Percentiles rank a stretch among this genome's conserved stretches.
Conservation (phyloP, 1,284 basidiomycete genomes). For the Rhizoctonia solani region DNA sequence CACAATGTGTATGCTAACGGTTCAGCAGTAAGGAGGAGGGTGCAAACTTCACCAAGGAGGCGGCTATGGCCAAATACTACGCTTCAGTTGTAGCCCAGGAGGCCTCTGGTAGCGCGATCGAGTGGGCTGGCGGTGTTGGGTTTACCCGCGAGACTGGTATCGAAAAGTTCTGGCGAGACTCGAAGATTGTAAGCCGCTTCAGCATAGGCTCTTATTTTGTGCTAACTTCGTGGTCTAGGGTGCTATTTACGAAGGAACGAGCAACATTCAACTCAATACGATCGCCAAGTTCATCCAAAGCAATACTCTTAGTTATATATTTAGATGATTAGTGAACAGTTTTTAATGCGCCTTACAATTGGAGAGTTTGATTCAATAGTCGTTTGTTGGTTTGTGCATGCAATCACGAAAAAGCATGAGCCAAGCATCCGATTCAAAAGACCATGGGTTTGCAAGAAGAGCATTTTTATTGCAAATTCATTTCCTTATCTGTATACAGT, state of each 20-base stretch:
- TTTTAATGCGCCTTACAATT: too few species aligned
- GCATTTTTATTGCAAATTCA: too few species aligned
- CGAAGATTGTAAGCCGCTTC: conserved; percentile 76
- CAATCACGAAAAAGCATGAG: too few species aligned
- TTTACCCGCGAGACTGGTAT: conserved; percentile 95
- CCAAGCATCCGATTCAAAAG: too few species aligned
- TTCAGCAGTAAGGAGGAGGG: conserved; percentile 78
- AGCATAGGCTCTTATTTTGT: background rate
- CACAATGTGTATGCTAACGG: background rate
- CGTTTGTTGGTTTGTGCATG: too few species aligned
- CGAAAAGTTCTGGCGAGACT: conserved; percentile 94
- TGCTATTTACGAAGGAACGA: conserved; percentile 94
- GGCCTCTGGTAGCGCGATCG: conserved; percentile 88
- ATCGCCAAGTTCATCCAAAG: conserved; percentile 92
- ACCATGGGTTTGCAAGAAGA: too few species aligned
- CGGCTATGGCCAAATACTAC: conserved; percentile 96
- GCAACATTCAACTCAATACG: conserved; percentile 95
- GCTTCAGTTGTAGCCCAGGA: conserved; percentile 87
- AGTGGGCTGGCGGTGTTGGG: conserved; percentile 95
- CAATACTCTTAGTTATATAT: conserved; percentile 57
- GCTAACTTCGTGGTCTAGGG: conserved; percentile 55
- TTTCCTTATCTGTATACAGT: too few species aligned
- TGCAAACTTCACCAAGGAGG: conserved; percentile 84
- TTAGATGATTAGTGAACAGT: conserved; percentile 1
- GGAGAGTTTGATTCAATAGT: too few species aligned